These are phyloP conservation scores for Leccinum imitatum DNA, from an alignment of 768 basidiomycete species.

Conservation along the genomic window DNA sequence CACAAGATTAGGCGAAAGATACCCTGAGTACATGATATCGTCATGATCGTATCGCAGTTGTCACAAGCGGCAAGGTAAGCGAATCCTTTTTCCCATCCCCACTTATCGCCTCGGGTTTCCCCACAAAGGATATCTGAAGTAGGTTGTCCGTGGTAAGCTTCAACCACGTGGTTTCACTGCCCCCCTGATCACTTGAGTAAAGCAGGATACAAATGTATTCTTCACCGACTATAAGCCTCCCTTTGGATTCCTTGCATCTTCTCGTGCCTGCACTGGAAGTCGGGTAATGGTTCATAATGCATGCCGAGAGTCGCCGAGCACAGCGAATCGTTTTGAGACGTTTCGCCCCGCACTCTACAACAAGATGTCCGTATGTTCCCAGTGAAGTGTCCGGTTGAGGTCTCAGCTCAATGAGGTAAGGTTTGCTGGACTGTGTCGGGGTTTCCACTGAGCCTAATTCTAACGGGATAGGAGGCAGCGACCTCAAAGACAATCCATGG, in stretches of 20 bases:
- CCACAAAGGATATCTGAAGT: constrained; percentile 1
- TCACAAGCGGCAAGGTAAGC: not conserved
- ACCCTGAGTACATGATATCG: not conserved
- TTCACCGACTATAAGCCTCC: not conserved
- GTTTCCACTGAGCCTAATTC: not conserved
- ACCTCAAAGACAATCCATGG: not conserved
- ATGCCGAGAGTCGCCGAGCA: constrained; percentile 6
- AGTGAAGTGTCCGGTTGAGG: not conserved
- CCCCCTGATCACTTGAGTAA: not conserved
- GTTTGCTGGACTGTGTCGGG: not conserved
- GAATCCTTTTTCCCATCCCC: not conserved
- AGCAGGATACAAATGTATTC: constrained; percentile 10
- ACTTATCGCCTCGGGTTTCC: not conserved
- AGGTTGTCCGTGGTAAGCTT: constrained; percentile 7
- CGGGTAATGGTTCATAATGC: constrained; percentile 7
- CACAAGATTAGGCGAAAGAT: not conserved
- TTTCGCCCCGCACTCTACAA: constrained; percentile 8
- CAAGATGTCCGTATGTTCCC: not conserved
- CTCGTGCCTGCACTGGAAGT: not conserved
- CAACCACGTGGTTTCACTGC: constrained; percentile 1
- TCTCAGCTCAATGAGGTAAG: not conserved
- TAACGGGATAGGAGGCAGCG: constrained; percentile 7
- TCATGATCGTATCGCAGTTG: not conserved
- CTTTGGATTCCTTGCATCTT: not conserved
- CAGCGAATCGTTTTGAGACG: not conserved